Evolutionary conservation across 176 grass and related monocot genomes (phyloP).

Genomic region (Carex parvula): DNA sequence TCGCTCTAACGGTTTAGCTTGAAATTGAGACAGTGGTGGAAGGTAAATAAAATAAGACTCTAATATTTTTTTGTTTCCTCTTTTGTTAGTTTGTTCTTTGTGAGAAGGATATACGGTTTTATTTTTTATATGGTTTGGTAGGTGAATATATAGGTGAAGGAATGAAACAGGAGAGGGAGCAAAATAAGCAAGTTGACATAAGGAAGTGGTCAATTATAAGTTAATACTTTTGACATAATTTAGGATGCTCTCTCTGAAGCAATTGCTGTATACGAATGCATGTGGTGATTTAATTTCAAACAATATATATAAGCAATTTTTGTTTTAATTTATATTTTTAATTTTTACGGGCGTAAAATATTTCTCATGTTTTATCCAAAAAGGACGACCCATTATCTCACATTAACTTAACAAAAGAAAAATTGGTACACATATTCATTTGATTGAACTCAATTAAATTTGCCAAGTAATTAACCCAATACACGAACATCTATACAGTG

Average conservation of each 20-base stretch:
- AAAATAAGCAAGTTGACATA: neutral
- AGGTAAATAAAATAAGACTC: neutral
- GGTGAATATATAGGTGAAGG: neutral
- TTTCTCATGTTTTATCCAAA: neutral
- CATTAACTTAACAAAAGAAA: neutral
- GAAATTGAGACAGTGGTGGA: neutral
- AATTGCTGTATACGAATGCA: neutral
- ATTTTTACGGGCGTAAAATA: no score
- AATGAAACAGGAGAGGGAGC: neutral
- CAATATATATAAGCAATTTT: no score
- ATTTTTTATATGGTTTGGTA: neutral
- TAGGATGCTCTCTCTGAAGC: neutral
- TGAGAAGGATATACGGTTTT: neutral
- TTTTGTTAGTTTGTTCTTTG: neutral
- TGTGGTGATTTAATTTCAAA: neutral
- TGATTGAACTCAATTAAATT: neutral
- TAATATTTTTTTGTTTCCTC: neutral
- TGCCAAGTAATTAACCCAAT: neutral
- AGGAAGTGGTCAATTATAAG: neutral
- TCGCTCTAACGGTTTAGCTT: neutral
- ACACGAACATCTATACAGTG: neutral
- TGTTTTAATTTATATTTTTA: no score
- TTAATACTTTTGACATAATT: neutral
- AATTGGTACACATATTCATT: no score
- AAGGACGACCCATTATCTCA: no score